A percentile compares a stretch with the other conserved stretches of the same genome.
Evolutionary conservation across 768 basidiomycete genomes (phyloP).

Genomic region (Leccinum subtestaceum): DNA sequence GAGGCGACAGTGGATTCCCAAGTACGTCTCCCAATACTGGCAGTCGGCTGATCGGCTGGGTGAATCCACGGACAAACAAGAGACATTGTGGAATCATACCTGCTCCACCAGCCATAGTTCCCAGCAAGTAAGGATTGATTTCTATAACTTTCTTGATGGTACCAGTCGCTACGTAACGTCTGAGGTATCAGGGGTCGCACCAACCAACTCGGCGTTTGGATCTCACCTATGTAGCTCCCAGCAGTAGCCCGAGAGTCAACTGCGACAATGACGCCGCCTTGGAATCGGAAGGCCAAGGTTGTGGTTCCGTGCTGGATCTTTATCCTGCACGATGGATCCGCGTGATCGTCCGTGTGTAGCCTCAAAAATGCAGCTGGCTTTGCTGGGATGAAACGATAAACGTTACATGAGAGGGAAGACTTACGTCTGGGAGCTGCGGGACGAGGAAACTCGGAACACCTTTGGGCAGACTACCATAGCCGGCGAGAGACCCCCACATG

Average conservation of each 20-base stretch:
- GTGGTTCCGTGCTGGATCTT: slow-evolving; percentile 99
- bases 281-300: slow-evolving; percentile 93
- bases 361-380: slow-evolving; percentile 91
- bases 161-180: slow-evolving; percentile 65
- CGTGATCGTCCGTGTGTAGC: slow-evolving; percentile 92
- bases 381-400: slow-evolving; percentile 9
- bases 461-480: slow-evolving; percentile 70
- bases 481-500: slow-evolving; percentile 84
- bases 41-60: slow-evolving; percentile 67
- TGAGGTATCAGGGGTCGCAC: background rate
- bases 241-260: slow-evolving; percentile 99
- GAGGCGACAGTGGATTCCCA: slow-evolving; percentile 95
- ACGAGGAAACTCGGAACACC: slow-evolving; percentile 72
- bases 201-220: slow-evolving; percentile 12
- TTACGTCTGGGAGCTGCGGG: slow-evolving; percentile 74
- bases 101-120: slow-evolving; percentile 99
- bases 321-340: slow-evolving; percentile 91
- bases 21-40: slow-evolving; percentile 98
- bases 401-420: slow-evolving; percentile 25
- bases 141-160: slow-evolving; percentile 99
- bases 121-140: slow-evolving; percentile 98
- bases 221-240: slow-evolving; percentile 90
- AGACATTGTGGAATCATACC: slow-evolving; percentile 47
- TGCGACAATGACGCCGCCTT: slow-evolving; percentile 97
- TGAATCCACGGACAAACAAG: slow-evolving; percentile 4